Evolutionary conservation across 495 filamentous ascomycete species (phyloP), one percentile per base, ranked within the genome.

Genomic region (Oidiodendron maius): DNA sequence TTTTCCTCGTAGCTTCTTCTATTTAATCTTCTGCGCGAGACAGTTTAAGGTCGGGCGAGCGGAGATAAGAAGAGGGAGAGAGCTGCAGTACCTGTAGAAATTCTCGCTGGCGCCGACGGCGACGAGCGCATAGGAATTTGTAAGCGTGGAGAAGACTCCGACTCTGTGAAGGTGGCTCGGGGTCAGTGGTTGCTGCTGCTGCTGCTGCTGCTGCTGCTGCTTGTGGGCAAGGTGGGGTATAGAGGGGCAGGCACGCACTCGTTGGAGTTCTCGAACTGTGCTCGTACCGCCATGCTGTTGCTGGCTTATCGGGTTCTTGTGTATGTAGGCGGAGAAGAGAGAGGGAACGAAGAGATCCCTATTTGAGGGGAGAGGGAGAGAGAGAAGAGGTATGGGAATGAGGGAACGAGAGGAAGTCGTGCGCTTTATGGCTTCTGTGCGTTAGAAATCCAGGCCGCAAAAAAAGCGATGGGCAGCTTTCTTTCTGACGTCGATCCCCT

Each of bases 191-290:
- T 4, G 35, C 35, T 17, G 18, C 12, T 3, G 20, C n/a, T 10
- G 8, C 20, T 22, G 16, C 26, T 23, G 36, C 4, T 18, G n/a
- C 24, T 60, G 10, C 23, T 39, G 36, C 40, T 34, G 44, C 16
- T 23, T 15, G 47, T 25, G 20, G 41, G 8, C 30, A 44, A n/a
- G 25, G 49, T 20, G 43, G 55, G 50, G 51, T 26, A 50, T 48
- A 24, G 48, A 43, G 48, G 56, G 18, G 40, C 32, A 26, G 22
- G 6, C 49, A 72, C 80, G 64, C 68, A 97, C 93, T 97, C 93
- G 75, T 97, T 96, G 55, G 89, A 95, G 72, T 95, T 96, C 71
- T 97, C 93, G 65, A 97, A 98, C 73, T 93, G 84, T 47, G 86
- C 85, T 65, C 86, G 82, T 41, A 90, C 86, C 70, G 86, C 82